Evolutionary conservation across 441 rosid genomes (phyloP), one percentile per base, ranked within the genome.

Genomic region (Gossypium trilobum): DNA sequence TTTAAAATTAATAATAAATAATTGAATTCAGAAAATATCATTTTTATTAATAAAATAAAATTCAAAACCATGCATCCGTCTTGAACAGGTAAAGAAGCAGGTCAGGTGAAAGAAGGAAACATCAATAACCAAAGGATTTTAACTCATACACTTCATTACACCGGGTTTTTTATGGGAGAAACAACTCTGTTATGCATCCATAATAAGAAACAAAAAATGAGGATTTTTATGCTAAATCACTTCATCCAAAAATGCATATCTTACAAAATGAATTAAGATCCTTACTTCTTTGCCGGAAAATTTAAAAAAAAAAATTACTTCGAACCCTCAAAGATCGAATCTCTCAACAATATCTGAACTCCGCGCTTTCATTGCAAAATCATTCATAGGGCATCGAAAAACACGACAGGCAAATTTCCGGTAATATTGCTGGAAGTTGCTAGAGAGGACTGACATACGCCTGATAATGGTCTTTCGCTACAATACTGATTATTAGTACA

Each of bases 401-500:
- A 20, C 25, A 20, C 27, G 27, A 20, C 27, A 20, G 59, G 59
- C 5, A 55, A 55, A 55, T 20, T 11, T 55, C 27, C 23, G 2
- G 59, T 25, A 25, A 55, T 10, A 0, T 55, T 8, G 59, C 59
- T 19, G 59, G n/a, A 55, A 55, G 59, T 55, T 8, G 59, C 59
- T 55, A 19, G 29, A 55, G 5, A 55, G 4, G 29, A 19, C 59
- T 19, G 8, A 9, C 17, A 25, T 55, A 20, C n/a, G 27, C n/a
- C 59, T 9, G n/a, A 9, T 7, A 20, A 55, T 55, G 13, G 20
- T 20, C 59, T 55, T 55, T 20, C 59, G 7, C 65, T 61, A 60
- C 33, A 46, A 69, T 57, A 75, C n/a, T 72, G 73, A 50, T 23
- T 61, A 17, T 59, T 70, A 56, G 61, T 54, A 69, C 77, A 67